Evolutionary conservation across 2,329 filamentous ascomycete species (phyloP).

Genomic region (Domatiomyces globalis): DNA sequence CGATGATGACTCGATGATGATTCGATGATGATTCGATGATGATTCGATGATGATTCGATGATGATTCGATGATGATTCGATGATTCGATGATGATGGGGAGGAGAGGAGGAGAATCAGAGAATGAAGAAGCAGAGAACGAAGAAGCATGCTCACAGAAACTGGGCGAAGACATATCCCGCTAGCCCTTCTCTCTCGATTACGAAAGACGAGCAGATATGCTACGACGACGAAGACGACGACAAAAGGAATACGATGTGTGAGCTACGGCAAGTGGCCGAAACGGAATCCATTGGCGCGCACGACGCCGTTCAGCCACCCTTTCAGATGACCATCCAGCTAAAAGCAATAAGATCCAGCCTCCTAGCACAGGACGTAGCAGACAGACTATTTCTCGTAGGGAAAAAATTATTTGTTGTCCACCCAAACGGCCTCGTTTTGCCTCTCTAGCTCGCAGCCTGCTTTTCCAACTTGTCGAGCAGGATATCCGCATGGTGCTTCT

Average conservation of each 20-base stretch:
- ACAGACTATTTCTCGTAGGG: not conserved
- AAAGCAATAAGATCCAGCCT: not conserved
- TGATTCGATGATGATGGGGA: too few species aligned
- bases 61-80: too few species aligned
- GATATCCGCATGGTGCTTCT: slow-evolving; percentile 76
- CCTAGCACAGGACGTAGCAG: not conserved
- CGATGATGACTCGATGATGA: too few species aligned
- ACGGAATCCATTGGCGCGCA: not conserved
- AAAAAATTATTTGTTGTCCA: not conserved
- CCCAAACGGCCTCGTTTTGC: not conserved
- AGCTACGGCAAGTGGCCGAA: not conserved
- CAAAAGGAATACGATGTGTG: not conserved
- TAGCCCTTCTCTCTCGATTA: not conserved
- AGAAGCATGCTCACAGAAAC: too few species aligned
- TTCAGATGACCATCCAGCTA: not conserved
- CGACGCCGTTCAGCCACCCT: not conserved
- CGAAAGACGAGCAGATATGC: not conserved
- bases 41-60: too few species aligned
- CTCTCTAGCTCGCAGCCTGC: slow-evolving; percentile 33
- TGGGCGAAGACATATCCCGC: not conserved
- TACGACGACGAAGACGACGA: not conserved
- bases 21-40: too few species aligned
- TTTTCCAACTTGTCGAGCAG: slow-evolving; percentile 66
- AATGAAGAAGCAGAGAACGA: too few species aligned
- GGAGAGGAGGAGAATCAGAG: too few species aligned